phyloP scores from a whole-genome alignment of 75 land plant species.

The Larix kaempferi region DNA sequence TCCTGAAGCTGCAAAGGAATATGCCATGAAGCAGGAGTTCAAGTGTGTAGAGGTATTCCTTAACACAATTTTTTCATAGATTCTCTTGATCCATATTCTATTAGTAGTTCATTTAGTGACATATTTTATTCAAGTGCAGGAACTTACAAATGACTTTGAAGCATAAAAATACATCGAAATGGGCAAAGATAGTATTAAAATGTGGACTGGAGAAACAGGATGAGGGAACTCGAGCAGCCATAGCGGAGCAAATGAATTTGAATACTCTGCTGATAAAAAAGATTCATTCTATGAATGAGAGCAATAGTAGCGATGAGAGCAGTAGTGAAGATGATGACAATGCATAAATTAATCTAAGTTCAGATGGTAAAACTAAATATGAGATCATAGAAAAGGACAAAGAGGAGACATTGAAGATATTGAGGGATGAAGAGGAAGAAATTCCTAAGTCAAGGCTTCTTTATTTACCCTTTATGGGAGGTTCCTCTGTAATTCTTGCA shows the following conservation, averaged over 20 bases:
- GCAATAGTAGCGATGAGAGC: conserved; percentile 41
- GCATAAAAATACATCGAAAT: conserved; percentile 82
- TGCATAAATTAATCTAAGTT: conserved; percentile 11
- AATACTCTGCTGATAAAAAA: conserved; percentile 74
- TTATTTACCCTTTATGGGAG: conserved; percentile 87
- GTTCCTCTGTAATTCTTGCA: conserved; percentile 1
- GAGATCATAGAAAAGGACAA: conserved; percentile 47
- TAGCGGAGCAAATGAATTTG: conserved; percentile 70
- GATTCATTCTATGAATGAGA: conserved; percentile 55
- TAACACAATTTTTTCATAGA: not conserved
- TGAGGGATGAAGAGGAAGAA: conserved; percentile 61
- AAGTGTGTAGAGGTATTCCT: conserved; percentile 72
- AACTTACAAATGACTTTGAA: conserved; percentile 87
- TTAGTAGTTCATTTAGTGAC: not conserved
- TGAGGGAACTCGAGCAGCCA: conserved; percentile 84
- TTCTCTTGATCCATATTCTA: not conserved
- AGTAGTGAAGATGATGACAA: conserved; percentile 47
- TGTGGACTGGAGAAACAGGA: conserved; percentile 78
- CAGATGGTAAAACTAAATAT: conserved; percentile 25
- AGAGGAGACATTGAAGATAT: conserved; percentile 39
- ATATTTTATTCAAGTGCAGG: conserved; percentile 45
- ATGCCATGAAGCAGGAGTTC: conserved; percentile 73
- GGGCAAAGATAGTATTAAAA: conserved; percentile 80
- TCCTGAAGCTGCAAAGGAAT: conserved; percentile 76
- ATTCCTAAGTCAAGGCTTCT: conserved; percentile 66